A percentile compares a stretch with the other conserved stretches of the same genome.
phyloP scores from a whole-genome alignment of 2,329 filamentous ascomycete species.

The Karstenula rhodostoma region DNA sequence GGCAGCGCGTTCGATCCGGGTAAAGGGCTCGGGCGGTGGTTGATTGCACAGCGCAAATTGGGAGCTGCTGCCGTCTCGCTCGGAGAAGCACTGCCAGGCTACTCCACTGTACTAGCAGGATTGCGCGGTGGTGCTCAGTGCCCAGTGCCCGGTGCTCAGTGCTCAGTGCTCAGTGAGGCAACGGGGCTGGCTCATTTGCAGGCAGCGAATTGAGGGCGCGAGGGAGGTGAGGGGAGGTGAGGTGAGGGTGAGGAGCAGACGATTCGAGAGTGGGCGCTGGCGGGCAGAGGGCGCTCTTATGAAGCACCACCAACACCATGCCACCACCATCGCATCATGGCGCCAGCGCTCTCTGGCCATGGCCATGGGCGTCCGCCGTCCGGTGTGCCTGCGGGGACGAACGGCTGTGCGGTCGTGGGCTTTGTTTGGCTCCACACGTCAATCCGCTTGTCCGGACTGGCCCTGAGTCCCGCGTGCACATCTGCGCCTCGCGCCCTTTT shows the following conservation, averaged over 20 bases:
- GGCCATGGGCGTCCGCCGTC: too few species aligned
- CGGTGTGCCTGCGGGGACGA: conserved; percentile 29
- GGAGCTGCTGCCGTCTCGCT: conserved; percentile 33
- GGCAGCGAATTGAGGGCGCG: neutral
- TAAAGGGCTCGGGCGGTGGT: conserved; percentile 46
- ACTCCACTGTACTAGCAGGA: conserved; percentile 2
- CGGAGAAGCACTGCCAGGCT: conserved; percentile 33
- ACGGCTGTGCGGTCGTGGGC: conserved; percentile 22
- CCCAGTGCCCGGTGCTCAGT: neutral
- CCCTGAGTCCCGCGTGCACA: conserved; percentile 2
- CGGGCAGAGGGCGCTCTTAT: conserved; percentile 5
- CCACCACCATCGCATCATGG: neutral
- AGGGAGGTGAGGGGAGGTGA: neutral
- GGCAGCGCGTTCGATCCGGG: conserved; percentile 31
- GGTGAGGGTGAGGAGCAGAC: neutral
- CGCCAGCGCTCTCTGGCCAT: conserved; percentile 2
- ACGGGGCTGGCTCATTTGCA: neutral
- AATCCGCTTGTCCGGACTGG: conserved; percentile 26
- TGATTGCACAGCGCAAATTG: conserved; percentile 39
- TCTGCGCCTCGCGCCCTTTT: neutral
- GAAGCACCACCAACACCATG: neutral
- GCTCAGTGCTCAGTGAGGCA: too few species aligned
- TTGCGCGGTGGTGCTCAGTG: too few species aligned
- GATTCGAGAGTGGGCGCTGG: neutral
- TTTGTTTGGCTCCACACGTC: conserved; percentile 34